phyloP scores from a whole-genome alignment of 192 early-diverging fungal species.

The Chytriomyces sp. region DNA sequence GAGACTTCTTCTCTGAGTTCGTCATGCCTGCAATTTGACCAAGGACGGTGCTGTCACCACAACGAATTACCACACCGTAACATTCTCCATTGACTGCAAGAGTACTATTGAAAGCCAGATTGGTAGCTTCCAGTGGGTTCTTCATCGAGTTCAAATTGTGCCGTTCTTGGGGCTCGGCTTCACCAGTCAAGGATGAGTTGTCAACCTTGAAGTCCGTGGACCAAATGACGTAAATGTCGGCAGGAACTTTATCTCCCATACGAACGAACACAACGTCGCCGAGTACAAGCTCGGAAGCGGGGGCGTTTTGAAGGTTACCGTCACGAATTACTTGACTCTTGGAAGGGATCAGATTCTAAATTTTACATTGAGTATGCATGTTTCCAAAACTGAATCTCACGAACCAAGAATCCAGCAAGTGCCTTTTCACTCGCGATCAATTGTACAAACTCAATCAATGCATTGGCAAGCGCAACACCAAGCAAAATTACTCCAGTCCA shows the following conservation, averaged over 20 bases:
- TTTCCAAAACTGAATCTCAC: not conserved
- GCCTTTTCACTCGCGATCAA: not conserved
- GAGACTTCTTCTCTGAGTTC: not conserved
- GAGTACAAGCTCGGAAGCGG: slow-evolving; percentile 73
- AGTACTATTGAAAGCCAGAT: slow-evolving; percentile 89
- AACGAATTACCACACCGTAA: not conserved
- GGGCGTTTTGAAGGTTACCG: slow-evolving; percentile 65
- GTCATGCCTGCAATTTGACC: slow-evolving; percentile 82
- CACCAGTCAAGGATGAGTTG: slow-evolving; percentile 94
- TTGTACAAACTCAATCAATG: slow-evolving; percentile 18
- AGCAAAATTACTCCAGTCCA: slow-evolving; percentile 19
- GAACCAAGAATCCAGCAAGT: not conserved
- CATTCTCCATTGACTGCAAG: slow-evolving; percentile 63
- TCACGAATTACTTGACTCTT: slow-evolving; percentile 62
- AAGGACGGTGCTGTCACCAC: slow-evolving; percentile 76
- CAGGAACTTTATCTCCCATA: slow-evolving; percentile 59
- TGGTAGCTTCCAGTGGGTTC: slow-evolving; percentile 91
- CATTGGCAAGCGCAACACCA: not conserved
- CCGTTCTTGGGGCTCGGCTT: slow-evolving; percentile 92
- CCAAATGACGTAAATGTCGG: not conserved
- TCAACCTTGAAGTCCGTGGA: not conserved
- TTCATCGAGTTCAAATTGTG: slow-evolving; percentile 57
- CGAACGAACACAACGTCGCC: slow-evolving; percentile 89
- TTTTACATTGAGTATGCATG: not conserved
- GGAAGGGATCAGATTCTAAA: slow-evolving; percentile 12